These are phyloP conservation scores for Coemansia reversa DNA, from an alignment of 192 early-diverging fungal species.

Conservation along the genomic window DNA sequence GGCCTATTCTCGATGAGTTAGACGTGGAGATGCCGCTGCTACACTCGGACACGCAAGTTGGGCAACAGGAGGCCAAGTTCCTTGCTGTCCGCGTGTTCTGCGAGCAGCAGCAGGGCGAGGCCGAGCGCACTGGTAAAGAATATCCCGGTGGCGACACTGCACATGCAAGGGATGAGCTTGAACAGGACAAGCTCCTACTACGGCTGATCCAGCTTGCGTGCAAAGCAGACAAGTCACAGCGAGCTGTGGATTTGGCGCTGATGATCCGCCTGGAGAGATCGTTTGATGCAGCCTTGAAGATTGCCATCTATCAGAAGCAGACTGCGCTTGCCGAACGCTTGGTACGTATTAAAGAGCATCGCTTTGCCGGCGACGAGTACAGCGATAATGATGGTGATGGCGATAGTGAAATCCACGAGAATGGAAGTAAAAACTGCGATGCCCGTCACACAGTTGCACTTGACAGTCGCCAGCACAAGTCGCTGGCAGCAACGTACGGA, in stretches of 20 bases:
- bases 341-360: conserved; percentile 46
- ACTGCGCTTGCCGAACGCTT: conserved; percentile 78
- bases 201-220: conserved; percentile 83
- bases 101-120: conserved; percentile 61
- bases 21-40: conserved; percentile 67
- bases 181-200: conserved; percentile 79
- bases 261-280: conserved; percentile 64
- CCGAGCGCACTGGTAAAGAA: conserved; percentile 40
- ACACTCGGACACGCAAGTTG: conserved; percentile 48
- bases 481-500: conserved; percentile 19
- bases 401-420: conserved; percentile 1
- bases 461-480: neutral
- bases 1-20: conserved; percentile 67
- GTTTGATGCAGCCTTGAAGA: conserved; percentile 80
- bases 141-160: conserved; percentile 33
- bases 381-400: conserved; percentile 11
- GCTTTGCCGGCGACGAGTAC: conserved; percentile 22
- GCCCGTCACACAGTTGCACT: neutral
- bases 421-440: neutral
- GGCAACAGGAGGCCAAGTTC: conserved; percentile 52
- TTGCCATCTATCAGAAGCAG: conserved; percentile 69
- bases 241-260: conserved; percentile 75
- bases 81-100: conserved; percentile 58
- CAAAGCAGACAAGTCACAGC: conserved; percentile 70
- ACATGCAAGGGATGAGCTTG: conserved; percentile 55